Evolutionary conservation across 176 grass and related monocot species (phyloP).

Genomic region (Tuctoria greenei): DNA sequence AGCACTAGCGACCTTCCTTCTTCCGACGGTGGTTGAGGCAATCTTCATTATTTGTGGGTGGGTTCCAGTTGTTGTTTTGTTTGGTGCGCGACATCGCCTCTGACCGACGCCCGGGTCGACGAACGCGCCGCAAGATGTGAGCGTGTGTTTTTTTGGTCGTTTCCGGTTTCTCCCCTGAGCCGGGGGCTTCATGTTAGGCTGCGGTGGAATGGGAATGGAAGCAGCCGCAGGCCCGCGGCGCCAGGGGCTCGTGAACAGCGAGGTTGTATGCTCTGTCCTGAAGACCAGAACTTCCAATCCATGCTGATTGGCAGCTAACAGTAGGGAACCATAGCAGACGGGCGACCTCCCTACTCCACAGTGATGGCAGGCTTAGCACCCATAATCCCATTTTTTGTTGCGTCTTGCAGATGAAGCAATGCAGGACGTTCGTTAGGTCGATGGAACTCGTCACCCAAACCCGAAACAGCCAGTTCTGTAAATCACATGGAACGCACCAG

Average conservation of each 20-base stretch:
- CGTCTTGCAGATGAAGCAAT: conserved; percentile 45
- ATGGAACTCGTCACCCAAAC: conserved; percentile 39
- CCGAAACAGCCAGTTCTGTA: neutral
- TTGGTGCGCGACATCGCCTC: neutral
- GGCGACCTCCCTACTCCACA: neutral
- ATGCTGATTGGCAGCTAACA: neutral
- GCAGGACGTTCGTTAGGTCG: conserved; percentile 15
- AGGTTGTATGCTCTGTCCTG: neutral
- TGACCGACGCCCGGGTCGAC: neutral
- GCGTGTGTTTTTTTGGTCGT: neutral
- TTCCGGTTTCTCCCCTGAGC: neutral
- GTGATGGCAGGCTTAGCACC: neutral
- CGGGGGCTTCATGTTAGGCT: neutral
- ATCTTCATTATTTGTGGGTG: conserved; percentile 9
- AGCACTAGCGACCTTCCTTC: conserved; percentile 3
- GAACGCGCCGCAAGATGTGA: neutral
- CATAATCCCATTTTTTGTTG: neutral
- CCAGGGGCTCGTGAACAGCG: conserved; percentile 1
- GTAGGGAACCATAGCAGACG: no score
- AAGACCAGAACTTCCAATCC: no score
- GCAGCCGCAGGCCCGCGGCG: neutral
- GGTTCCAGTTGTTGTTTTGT: conserved; percentile 34
- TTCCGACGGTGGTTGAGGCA: conserved; percentile 4
- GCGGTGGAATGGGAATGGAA: neutral
- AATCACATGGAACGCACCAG: conserved; percentile 43